phyloP scores from a whole-genome alignment of 2,329 filamentous ascomycete genomes.

The Sclerotinia minor region DNA sequence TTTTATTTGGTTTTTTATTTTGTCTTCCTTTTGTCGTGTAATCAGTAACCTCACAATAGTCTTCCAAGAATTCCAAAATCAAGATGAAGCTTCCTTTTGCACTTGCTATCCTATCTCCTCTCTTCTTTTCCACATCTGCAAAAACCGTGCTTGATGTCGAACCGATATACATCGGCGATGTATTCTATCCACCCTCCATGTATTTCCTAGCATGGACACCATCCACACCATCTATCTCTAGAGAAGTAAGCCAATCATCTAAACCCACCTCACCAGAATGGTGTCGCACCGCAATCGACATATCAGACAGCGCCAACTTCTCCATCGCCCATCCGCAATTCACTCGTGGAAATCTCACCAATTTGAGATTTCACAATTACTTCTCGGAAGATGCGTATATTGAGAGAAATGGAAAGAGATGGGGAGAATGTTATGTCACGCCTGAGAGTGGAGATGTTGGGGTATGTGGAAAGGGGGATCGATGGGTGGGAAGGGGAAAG shows the following conservation, averaged over 20 bases:
- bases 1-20: background rate
- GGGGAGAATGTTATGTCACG: conserved; percentile 36
- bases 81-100: conserved; percentile 28
- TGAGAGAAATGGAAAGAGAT: conserved; percentile 32
- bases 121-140: conserved; percentile 2
- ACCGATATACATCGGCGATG: conserved; percentile 38
- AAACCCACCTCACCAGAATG: conserved; percentile 29
- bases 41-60: too few species aligned
- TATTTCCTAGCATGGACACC: conserved; percentile 37
- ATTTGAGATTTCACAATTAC: conserved; percentile 35
- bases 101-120: background rate
- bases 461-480: conserved; percentile 31
- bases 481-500: conserved; percentile 34
- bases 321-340: conserved; percentile 24
- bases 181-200: conserved; percentile 39
- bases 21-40: background rate
- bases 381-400: conserved; percentile 34
- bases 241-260: background rate
- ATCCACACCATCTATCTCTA: background rate
- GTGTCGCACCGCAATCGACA: conserved; percentile 34
- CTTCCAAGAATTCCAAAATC: background rate
- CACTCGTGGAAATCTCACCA: conserved; percentile 26
- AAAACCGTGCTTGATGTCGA: conserved; percentile 26
- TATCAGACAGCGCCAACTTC: conserved; percentile 30
- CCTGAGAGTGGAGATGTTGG: conserved; percentile 35